Evolutionary conservation across 2,329 filamentous ascomycete genomes (phyloP), one percentile per base, ranked within the genome.

Genomic region (Zasmidium cellare): DNA sequence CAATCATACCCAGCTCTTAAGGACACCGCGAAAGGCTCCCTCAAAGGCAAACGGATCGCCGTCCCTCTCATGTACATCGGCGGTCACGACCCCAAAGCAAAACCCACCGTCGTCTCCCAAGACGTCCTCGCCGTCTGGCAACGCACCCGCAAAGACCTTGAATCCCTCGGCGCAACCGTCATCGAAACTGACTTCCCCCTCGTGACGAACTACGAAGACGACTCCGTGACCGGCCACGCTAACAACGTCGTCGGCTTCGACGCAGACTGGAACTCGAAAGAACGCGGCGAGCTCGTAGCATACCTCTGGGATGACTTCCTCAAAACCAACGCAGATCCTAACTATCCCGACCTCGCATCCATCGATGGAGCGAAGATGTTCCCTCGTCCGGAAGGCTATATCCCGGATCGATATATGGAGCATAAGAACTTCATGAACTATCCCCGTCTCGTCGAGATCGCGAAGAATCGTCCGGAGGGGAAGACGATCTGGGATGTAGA

Each of bases 281-380:
- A 83, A 62, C 74, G 80, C 55, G 74, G 79, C 19, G 69, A 76
- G n/a, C 70, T 83, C 1, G 77, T 82, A 2, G 79, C 81, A 1
- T 77, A 79, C 60, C 75, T 77, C 0, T 84, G 82, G 81, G 76
- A 83, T 55, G 76, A 79, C 46, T 84, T 84, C 53, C 71, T 84
- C 1, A 59, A 63, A 1, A 58, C 68, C 1, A 81, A 81, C 58
- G 68, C 67, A 7, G 78, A 81, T 55, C 47, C 70, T 0, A 74
- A 71, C 1, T 69, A 76, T 35, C 65, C 74, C 1, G 70, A 69
- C 31, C 69, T 83, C 2, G 63, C 68, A 0, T 66, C 68, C 9
- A 76, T 82, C 2, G 74, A 83, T 49, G 62, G 72, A 0, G 50
- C 55, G 1, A 67, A 72, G 56, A 68, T 77, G 3, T 76, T 76